A percentile compares a stretch with the other conserved stretches of the same genome.
phyloP scores from a whole-genome alignment of 495 filamentous ascomycete genomes.

The Sabuloglossum arenarium region DNA sequence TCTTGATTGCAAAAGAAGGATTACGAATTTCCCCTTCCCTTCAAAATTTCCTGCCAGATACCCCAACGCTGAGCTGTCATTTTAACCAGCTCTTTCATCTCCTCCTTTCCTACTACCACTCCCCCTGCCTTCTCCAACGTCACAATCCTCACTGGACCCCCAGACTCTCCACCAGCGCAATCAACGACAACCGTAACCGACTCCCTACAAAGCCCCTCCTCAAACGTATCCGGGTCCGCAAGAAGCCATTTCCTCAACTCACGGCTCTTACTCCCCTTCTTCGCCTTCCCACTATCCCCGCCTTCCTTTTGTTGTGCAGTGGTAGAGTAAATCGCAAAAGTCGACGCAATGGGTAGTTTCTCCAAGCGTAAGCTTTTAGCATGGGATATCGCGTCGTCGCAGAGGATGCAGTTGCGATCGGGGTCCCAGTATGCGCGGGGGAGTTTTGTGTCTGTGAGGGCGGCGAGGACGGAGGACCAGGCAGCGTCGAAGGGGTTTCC shows the following conservation, averaged over 20 bases:
- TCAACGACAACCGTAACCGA: conserved; percentile 52
- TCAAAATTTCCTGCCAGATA: conserved; percentile 19
- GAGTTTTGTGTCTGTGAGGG: conserved; percentile 58
- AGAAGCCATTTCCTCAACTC: conserved; percentile 49
- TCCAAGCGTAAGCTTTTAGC: conserved; percentile 30
- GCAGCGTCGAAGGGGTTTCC: conserved; percentile 80
- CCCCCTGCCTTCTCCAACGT: conserved; percentile 72
- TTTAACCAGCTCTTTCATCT: conserved; percentile 31
- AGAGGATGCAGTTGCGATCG: conserved; percentile 58
- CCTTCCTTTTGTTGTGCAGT: conserved; percentile 5
- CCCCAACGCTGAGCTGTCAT: conserved; percentile 33
- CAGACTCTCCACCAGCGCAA: conserved; percentile 22
- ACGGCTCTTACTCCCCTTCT: conserved; percentile 15
- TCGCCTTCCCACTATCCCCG: conserved; percentile 31
- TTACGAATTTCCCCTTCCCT: background rate
- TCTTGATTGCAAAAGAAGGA: background rate
- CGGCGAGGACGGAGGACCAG: conserved; percentile 66
- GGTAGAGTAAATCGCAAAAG: conserved; percentile 44
- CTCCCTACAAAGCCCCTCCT: conserved; percentile 67
- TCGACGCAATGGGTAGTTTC: conserved; percentile 46
- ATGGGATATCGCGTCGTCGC: conserved; percentile 33
- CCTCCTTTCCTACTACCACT: conserved; percentile 30
- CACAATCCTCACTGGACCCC: conserved; percentile 29
- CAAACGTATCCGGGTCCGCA: conserved; percentile 73
- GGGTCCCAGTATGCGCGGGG: conserved; percentile 71